Evolutionary conservation across 306 rosid genomes (phyloP).

Genomic region (Pueraria montana): DNA sequence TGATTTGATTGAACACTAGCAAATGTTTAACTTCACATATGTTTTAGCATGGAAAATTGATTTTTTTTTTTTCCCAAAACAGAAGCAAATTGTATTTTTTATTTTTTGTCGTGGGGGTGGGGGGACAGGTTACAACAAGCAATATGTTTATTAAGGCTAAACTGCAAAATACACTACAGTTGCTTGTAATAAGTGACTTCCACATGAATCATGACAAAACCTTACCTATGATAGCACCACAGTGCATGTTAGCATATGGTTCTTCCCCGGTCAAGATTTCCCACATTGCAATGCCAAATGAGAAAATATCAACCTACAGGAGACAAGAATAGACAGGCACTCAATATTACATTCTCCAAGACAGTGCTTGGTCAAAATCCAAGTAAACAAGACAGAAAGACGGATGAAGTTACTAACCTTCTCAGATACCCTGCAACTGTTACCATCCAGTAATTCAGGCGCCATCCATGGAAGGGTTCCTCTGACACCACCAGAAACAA

Average conservation of each 20-base stretch:
- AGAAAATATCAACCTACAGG: constrained; percentile 86
- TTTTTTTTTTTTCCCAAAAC: constrained; percentile 7
- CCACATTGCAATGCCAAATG: constrained; percentile 95
- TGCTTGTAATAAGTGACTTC: constrained; percentile 11
- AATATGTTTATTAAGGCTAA: background rate
- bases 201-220: constrained; percentile 22
- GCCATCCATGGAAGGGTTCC: constrained; percentile 99
- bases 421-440: constrained; percentile 86
- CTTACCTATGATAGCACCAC: constrained; percentile 94
- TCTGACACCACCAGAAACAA: constrained; percentile 93
- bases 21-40: background rate
- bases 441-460: constrained; percentile 87
- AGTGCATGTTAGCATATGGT: constrained; percentile 94
- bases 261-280: constrained; percentile 96
- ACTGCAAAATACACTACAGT: background rate
- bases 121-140: background rate
- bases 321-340: constrained; percentile 24
- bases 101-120: background rate
- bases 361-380: constrained; percentile 17
- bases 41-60: background rate
- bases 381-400: constrained; percentile 6
- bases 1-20: background rate
- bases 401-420: constrained; percentile 67
- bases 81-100: background rate
- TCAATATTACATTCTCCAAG: constrained; percentile 31